Evolutionary conservation across 2,329 filamentous ascomycete genomes (phyloP).

Genomic region (Scytalidium sp.): DNA sequence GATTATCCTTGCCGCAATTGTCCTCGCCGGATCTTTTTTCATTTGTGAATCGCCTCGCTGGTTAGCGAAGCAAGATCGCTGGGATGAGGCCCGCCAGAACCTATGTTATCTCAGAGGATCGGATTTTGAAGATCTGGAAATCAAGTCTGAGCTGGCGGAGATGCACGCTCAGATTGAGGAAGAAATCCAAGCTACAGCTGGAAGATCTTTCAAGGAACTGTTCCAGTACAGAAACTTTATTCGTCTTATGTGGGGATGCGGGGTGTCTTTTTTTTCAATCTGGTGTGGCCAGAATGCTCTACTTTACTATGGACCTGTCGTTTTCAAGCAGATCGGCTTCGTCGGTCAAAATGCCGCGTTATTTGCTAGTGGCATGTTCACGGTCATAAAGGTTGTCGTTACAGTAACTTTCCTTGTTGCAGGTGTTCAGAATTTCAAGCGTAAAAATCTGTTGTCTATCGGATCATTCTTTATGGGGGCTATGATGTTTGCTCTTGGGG

Average conservation of each 20-base stretch:
- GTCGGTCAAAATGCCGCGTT: conserved; percentile 12
- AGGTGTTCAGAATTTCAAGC: conserved; percentile 42
- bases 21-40: conserved; percentile 65
- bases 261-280: conserved; percentile 44
- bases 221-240: conserved; percentile 43
- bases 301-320: conserved; percentile 12
- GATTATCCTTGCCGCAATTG: conserved; percentile 53
- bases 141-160: conserved; percentile 34
- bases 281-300: conserved; percentile 14
- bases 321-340: conserved; percentile 12
- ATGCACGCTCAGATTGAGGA: conserved; percentile 45
- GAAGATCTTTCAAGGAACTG: conserved; percentile 43
- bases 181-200: conserved; percentile 41
- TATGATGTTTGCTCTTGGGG: conserved; percentile 49
- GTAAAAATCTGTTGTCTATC: conserved; percentile 40
- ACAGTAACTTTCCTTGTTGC: conserved; percentile 6
- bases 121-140: conserved; percentile 32
- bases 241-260: conserved; percentile 33
- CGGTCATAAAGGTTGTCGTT: conserved; percentile 10
- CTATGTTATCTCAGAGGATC: conserved; percentile 48
- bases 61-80: conserved; percentile 41
- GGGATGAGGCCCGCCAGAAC: conserved; percentile 41
- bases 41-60: conserved; percentile 57
- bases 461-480: conserved; percentile 46
- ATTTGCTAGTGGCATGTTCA: conserved; percentile 12